These are phyloP conservation scores for Hevea brasiliensis DNA, from an alignment of 345 rosid species.

Conservation along the genomic window DNA sequence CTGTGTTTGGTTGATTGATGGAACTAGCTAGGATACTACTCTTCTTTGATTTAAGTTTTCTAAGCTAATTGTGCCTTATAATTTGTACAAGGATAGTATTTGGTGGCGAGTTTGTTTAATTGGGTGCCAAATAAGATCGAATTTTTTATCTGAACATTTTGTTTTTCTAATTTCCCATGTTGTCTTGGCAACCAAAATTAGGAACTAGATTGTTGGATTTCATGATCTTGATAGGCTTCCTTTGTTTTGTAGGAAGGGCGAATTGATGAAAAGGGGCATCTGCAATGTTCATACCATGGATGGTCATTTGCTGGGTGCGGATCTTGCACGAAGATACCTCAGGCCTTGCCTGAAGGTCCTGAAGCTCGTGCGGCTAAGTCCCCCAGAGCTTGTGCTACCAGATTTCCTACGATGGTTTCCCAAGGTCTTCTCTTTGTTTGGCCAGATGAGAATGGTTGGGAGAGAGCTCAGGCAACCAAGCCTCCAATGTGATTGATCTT, in stretches of 20 bases:
- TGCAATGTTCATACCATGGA: slow-evolving; percentile 98
- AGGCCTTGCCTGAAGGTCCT: slow-evolving; percentile 85
- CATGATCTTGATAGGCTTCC: slow-evolving; percentile 8
- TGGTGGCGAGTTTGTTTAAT: not conserved
- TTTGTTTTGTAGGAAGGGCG: slow-evolving; percentile 71
- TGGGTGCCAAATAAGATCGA: not conserved
- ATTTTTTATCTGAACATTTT: not conserved
- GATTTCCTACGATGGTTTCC: slow-evolving; percentile 85
- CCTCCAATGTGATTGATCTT: slow-evolving; percentile 58
- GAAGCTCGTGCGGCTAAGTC: slow-evolving; percentile 87
- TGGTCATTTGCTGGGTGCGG: slow-evolving; percentile 95
- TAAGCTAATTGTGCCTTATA: not conserved
- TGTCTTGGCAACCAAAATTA: not conserved
- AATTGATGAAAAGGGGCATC: slow-evolving; percentile 89
- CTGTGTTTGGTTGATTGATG: not conserved
- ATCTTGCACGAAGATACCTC: slow-evolving; percentile 84
- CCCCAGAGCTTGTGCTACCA: slow-evolving; percentile 75
- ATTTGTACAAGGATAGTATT: not conserved
- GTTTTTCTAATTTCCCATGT: slow-evolving; percentile 4
- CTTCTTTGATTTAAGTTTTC: not conserved
- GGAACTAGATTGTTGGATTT: not conserved
- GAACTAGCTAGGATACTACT: not conserved
- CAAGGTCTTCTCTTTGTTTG: slow-evolving; percentile 96
- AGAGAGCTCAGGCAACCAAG: slow-evolving; percentile 70
- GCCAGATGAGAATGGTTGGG: slow-evolving; percentile 92